A percentile compares a stretch with the other conserved stretches of the same genome.
These are phyloP conservation scores for Hymenoscyphus linearis DNA, from an alignment of 2,329 filamentous ascomycete species.

Conservation along the genomic window DNA sequence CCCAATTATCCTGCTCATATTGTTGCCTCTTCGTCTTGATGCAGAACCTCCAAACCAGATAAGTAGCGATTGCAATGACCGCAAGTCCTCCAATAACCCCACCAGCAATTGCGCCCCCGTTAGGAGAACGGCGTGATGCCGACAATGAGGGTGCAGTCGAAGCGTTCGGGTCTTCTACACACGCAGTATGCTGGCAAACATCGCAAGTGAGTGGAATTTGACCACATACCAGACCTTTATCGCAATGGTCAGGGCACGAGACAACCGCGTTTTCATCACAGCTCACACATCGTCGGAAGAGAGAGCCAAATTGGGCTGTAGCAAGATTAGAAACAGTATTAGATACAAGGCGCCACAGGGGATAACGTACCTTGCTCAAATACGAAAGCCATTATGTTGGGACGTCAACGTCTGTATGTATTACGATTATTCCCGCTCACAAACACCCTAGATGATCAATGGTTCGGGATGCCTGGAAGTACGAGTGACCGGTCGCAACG, in stretches of 20 bases:
- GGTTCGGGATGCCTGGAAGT: background rate
- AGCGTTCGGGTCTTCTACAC: conserved; percentile 38
- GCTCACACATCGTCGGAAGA: conserved; percentile 55
- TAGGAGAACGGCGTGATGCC: conserved; percentile 47
- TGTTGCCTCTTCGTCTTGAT: conserved; percentile 73
- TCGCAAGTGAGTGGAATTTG: conserved; percentile 55
- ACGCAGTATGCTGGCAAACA: conserved; percentile 52
- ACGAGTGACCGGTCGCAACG: background rate
- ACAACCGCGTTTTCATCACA: conserved; percentile 46
- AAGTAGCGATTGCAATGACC: conserved; percentile 68
- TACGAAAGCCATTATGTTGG: conserved; percentile 6
- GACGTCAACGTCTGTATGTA: background rate
- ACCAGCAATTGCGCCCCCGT: conserved; percentile 81
- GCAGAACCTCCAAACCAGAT: conserved; percentile 81
- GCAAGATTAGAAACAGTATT: conserved; percentile 8
- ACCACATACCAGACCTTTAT: conserved; percentile 39
- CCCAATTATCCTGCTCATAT: conserved; percentile 54
- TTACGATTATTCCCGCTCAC: background rate
- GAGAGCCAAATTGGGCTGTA: conserved; percentile 25
- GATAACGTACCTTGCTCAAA: conserved; percentile 16
- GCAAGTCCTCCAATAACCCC: conserved; percentile 81
- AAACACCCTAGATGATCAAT: background rate
- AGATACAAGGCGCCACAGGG: background rate
- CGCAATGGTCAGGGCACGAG: conserved; percentile 43
- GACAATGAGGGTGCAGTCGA: conserved; percentile 23